Conservation (phyloP, 805 yeast genomes). For the Starmerella asiatica region DNA sequence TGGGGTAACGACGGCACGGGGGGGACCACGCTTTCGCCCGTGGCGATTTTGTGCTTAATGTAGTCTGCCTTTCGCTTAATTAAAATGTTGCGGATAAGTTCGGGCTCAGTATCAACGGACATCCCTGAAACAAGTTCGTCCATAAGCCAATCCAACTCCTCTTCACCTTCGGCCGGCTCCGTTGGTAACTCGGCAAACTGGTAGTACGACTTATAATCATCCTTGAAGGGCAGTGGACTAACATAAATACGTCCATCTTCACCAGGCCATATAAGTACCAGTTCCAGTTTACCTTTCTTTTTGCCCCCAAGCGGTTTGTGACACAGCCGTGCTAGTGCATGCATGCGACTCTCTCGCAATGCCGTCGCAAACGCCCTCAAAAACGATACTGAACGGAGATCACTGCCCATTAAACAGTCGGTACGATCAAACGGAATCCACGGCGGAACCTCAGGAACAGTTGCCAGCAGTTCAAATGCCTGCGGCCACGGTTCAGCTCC, state of each 20-base stretch:
- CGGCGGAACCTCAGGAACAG: slow-evolving; percentile 14
- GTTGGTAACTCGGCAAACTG: slow-evolving; percentile 6
- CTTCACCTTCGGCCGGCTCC: slow-evolving; percentile 5
- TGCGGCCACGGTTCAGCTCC: slow-evolving; percentile 13
- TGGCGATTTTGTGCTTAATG: slow-evolving; percentile 5
- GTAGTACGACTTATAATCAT: slow-evolving; percentile 14
- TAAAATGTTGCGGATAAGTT: slow-evolving; percentile 2
- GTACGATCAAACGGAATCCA: slow-evolving; percentile 13
- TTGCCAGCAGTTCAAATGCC: slow-evolving; percentile 17
- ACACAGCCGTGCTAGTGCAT: slow-evolving; percentile 18
- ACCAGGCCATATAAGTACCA: slow-evolving; percentile 15
- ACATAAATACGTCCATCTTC: slow-evolving; percentile 7
- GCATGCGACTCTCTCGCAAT: slow-evolving; percentile 5
- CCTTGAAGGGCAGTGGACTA: slow-evolving; percentile 17
- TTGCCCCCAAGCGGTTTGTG: slow-evolving; percentile 5
- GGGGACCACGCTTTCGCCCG: slow-evolving; percentile 5
- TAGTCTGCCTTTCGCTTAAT: slow-evolving; percentile 4
- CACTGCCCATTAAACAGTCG: slow-evolving; percentile 7
- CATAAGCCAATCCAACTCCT: slow-evolving; percentile 9
- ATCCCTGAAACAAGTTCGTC: slow-evolving; percentile 13
- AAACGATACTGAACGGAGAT: slow-evolving; percentile 1
- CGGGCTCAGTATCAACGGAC: background rate
- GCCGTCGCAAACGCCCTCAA: slow-evolving; percentile 11
- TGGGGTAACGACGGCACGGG: background rate
- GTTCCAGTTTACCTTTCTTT: slow-evolving; percentile 13